Percentiles rank a stretch among this genome's conserved stretches.
phyloP scores from a whole-genome alignment of 306 rosid genomes.

The Rubus parviflorus region DNA sequence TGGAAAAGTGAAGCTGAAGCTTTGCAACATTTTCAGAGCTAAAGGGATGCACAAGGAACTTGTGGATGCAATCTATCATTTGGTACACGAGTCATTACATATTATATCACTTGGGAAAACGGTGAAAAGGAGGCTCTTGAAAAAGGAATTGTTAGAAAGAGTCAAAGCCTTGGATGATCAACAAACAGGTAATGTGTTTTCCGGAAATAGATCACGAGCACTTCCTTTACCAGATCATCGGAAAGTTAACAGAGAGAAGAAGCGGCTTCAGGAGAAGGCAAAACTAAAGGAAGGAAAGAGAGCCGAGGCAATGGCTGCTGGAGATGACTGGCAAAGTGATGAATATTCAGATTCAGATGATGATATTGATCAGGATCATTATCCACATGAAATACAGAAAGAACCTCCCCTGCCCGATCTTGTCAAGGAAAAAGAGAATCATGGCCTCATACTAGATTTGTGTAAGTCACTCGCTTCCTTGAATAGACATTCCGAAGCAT shows the following conservation, averaged over 20 bases:
- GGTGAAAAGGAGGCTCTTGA: conserved; percentile 67
- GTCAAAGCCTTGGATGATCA: conserved; percentile 51
- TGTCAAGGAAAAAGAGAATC: conserved; percentile 67
- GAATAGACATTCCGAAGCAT: conserved; percentile 72
- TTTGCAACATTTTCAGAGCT: conserved; percentile 40
- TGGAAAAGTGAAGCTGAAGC: conserved; percentile 50
- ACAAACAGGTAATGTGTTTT: conserved; percentile 54
- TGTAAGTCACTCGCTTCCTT: conserved; percentile 77
- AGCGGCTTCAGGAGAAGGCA: conserved; percentile 64
- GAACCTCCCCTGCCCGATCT: conserved; percentile 68
- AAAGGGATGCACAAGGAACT: conserved; percentile 47
- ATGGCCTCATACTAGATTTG: conserved; percentile 67
- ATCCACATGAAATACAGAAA: conserved; percentile 40
- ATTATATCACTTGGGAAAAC: conserved; percentile 37
- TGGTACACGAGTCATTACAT: conserved; percentile 44
- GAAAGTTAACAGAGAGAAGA: conserved; percentile 79
- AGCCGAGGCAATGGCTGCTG: conserved; percentile 72
- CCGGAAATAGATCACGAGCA: conserved; percentile 58
- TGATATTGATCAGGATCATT: conserved; percentile 32
- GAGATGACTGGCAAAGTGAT: conserved; percentile 69
- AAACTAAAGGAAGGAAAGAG: conserved; percentile 59
- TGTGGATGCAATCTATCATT: conserved; percentile 41
- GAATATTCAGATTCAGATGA: conserved; percentile 54
- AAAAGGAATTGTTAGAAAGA: conserved; percentile 60
- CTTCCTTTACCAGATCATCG: conserved; percentile 61